Base-by-base conservation (phyloP, 208 protist species). In the Leishmania arabica region DNA sequence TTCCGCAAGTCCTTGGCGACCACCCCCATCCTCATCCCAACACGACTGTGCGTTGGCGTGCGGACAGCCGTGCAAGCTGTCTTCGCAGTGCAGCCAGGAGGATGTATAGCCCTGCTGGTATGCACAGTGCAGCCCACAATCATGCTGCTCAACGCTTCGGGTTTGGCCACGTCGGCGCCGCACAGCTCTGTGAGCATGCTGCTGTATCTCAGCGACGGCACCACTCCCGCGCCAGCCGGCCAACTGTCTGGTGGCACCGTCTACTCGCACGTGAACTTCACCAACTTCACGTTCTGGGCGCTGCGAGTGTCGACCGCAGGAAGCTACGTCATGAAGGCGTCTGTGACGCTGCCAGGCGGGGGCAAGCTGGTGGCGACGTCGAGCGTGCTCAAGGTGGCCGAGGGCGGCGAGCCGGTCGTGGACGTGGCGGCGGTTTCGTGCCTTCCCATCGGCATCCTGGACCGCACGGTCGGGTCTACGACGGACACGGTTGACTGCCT, bases 101-200 rank as follows among this genome's bases (percentile, higher is more conserved):
- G 79, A 9, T 97, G 95, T 73, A 66, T 62, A 34, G 88, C 79
- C 45, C 64, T 84, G 54, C 62, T 81, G 21, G 77, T 75, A n/a
- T 97, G 95, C 82, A 79, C 70, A 34, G 70, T 85, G 53, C 93
- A 96, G 79, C 95, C 95, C 11, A 83, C 88, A 27, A 79, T 97
- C 56, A 77, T 78, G 58, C 83, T 96, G 17, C 75, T 90, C 54
- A 76, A 95, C 83, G 72, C 78, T 17, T 81, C 73, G 15, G 87
- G 79, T 31, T 34, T 74, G 64, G 72, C 84, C 34, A 89, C 91
- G 15, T 80, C 89, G 2, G 87, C 89, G 51, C 80, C 86, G 24
- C 79, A 74, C 42, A 90, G 89, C 47, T 89, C 92, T 2, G 81
- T 95, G 11, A 69, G 27, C 40, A 80, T 96, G 89, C 74, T 60